Evolutionary conservation across 768 basidiomycete species (phyloP).

Genomic region (Lactifluus subvellereus): DNA sequence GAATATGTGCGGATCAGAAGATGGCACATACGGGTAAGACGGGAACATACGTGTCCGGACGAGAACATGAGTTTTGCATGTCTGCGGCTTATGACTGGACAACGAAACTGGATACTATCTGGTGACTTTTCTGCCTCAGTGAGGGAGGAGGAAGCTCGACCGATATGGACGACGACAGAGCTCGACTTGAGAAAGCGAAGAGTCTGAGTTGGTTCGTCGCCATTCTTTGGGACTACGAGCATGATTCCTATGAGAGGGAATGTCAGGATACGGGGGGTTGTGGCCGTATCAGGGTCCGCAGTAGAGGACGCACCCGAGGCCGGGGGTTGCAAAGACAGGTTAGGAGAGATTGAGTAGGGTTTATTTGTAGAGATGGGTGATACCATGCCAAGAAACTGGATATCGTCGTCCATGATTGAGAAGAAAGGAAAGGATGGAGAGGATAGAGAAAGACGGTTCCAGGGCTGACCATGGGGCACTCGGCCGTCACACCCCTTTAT

Average conservation of each 20-base stretch:
- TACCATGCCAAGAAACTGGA: slow-evolving; percentile 17
- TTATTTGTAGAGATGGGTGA: background rate
- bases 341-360: background rate
- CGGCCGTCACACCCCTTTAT: slow-evolving; percentile 17
- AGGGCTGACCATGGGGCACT: background rate
- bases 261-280: background rate
- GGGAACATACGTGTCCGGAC: slow-evolving; percentile 54
- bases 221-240: slow-evolving; percentile 52
- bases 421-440: background rate
- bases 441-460: background rate
- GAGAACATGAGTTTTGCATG: slow-evolving; percentile 75
- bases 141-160: slow-evolving; percentile 55
- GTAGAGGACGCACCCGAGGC: slow-evolving; percentile 16
- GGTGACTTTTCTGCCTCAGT: slow-evolving; percentile 37
- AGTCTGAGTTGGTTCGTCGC: slow-evolving; percentile 39
- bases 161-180: slow-evolving; percentile 53
- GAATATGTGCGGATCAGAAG: slow-evolving; percentile 7
- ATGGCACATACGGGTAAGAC: background rate
- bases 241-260: slow-evolving; percentile 44
- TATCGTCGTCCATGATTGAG: slow-evolving; percentile 20
- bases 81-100: slow-evolving; percentile 71
- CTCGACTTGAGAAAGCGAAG: slow-evolving; percentile 49
- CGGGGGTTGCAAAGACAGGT: slow-evolving; percentile 13
- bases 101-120: slow-evolving; percentile 58
- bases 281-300: background rate